Evolutionary conservation across 495 filamentous ascomycete genomes (phyloP).

Genomic region (Aspergillus affinis): DNA sequence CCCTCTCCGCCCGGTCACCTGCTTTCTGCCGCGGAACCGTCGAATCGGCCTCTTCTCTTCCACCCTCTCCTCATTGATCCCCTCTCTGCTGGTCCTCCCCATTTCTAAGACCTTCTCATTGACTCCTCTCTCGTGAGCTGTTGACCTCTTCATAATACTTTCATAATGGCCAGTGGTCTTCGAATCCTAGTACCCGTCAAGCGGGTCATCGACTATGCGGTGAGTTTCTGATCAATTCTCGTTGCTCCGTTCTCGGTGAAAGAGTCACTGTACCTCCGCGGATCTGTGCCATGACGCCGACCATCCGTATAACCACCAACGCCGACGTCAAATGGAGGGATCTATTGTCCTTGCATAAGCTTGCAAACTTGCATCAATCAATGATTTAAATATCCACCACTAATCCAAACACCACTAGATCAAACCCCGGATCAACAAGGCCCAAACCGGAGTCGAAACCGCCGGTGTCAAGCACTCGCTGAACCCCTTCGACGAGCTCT

Average conservation of each 20-base stretch:
- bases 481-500: conserved; percentile 99
- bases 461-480: conserved; percentile 91
- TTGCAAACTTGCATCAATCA: too few relatives aligned
- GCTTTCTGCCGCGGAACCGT: conserved; percentile 21
- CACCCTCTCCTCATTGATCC: conserved; percentile 13
- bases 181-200: conserved; percentile 95
- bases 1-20: conserved; percentile 15
- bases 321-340: too few relatives aligned
- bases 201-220: conserved; percentile 98
- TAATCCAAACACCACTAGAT: conserved; percentile 53
- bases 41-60: conserved; percentile 17
- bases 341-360: too few relatives aligned
- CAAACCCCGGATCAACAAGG: conserved; percentile 96
- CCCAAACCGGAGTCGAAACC: conserved; percentile 91
- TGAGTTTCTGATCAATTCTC: conserved; percentile 44
- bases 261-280: conserved; percentile 6
- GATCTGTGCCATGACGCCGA: neutral
- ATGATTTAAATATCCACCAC: neutral
- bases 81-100: conserved; percentile 8
- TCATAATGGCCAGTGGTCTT: conserved; percentile 71
- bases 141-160: conserved; percentile 4
- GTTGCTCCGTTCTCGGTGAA: conserved; percentile 25
- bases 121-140: neutral
- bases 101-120: neutral
- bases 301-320: neutral